phyloP scores from a whole-genome alignment of 2,329 filamentous ascomycete species.

The Nectriaceae sp. region DNA sequence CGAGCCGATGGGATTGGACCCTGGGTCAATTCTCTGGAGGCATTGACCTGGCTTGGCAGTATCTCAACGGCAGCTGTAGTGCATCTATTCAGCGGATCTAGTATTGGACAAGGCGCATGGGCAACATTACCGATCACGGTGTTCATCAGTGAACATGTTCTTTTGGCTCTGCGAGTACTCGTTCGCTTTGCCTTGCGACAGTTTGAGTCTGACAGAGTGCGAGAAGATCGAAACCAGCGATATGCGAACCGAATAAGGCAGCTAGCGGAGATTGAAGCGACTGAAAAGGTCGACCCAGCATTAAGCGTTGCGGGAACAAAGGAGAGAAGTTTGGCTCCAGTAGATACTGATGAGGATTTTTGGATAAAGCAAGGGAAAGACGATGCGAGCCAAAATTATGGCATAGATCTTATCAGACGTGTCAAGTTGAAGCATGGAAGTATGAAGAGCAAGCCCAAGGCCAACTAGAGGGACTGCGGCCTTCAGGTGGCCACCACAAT shows the following conservation, averaged over 20 bases:
- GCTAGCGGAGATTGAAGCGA: conserved; percentile 43
- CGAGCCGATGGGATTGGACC: conserved; percentile 75
- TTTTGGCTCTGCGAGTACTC: conserved; percentile 58
- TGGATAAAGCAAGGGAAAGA: conserved; percentile 46
- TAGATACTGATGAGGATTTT: conserved; percentile 36
- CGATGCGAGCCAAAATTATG: conserved; percentile 37
- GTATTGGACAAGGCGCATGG: conserved; percentile 56
- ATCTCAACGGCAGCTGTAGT: conserved; percentile 72
- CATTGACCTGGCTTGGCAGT: conserved; percentile 72
- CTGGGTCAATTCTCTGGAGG: conserved; percentile 68
- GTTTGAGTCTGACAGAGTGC: conserved; percentile 42
- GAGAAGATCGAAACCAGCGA: conserved; percentile 40
- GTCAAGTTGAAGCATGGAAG: too few relatives aligned
- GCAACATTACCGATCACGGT: conserved; percentile 70
- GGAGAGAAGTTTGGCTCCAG: conserved; percentile 39
- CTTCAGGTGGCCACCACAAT: too few relatives aligned
- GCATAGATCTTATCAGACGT: conserved; percentile 39
- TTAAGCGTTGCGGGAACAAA: conserved; percentile 39
- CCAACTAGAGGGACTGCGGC: too few relatives aligned
- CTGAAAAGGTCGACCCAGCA: conserved; percentile 34
- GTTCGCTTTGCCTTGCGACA: conserved; percentile 39
- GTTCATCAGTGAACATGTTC: conserved; percentile 73
- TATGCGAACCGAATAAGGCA: conserved; percentile 40
- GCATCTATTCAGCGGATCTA: conserved; percentile 67
- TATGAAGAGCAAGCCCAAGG: too few relatives aligned